These are phyloP conservation scores for Tritrichomonas musculus DNA, from an alignment of 208 protist genomes.

Conservation along the genomic window DNA sequence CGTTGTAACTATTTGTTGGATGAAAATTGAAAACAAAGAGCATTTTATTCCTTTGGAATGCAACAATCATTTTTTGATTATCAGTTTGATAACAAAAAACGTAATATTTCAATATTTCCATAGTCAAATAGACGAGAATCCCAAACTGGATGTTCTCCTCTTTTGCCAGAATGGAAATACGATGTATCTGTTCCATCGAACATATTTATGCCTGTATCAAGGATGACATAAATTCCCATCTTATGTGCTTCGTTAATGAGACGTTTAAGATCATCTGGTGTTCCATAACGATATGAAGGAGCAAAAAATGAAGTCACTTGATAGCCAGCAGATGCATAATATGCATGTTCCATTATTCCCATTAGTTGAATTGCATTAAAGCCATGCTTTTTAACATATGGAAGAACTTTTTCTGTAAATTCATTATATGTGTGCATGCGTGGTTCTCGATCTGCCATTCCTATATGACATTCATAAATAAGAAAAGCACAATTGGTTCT, in stretches of 20 bases:
- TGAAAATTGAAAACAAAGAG: conserved; percentile 40
- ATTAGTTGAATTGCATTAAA: conserved; percentile 77
- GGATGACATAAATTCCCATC: conserved; percentile 62
- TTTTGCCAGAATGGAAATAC: conserved; percentile 57
- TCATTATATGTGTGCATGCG: conserved; percentile 59
- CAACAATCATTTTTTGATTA: conserved; percentile 44
- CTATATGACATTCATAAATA: conserved; percentile 68
- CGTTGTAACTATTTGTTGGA: not conserved
- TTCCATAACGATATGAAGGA: conserved; percentile 53
- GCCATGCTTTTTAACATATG: conserved; percentile 58
- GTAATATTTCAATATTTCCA: conserved; percentile 61
- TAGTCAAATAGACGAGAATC: conserved; percentile 73
- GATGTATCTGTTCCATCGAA: conserved; percentile 65
- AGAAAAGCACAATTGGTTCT: conserved; percentile 43
- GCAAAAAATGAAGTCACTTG: conserved; percentile 77
- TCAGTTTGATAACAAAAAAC: conserved; percentile 51
- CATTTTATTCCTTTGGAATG: not conserved
- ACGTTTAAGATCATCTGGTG: conserved; percentile 65
- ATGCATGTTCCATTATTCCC: conserved; percentile 71
- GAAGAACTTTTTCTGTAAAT: conserved; percentile 63
- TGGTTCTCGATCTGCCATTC: conserved; percentile 57
- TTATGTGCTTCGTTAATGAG: conserved; percentile 66
- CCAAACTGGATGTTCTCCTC: conserved; percentile 54
- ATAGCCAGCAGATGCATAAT: conserved; percentile 79
- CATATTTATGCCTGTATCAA: conserved; percentile 73